phyloP scores from a whole-genome alignment of 345 rosid species.

The Mallotus nudiflorus region DNA sequence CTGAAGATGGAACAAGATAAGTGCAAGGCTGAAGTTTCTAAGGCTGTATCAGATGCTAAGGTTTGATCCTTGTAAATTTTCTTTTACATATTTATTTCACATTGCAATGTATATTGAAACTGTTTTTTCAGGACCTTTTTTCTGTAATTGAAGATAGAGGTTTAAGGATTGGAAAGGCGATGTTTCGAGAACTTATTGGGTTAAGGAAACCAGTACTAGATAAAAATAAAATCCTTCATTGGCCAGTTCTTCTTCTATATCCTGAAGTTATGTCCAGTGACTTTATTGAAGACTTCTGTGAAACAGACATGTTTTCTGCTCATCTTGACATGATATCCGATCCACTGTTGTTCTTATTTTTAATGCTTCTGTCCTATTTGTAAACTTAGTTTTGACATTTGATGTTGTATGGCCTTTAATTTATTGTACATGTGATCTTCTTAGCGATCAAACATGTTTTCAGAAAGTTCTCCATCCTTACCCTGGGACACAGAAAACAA shows the following conservation, averaged over 20 bases:
- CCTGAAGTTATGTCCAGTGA: conserved; percentile 93
- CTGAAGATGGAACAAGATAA: conserved; percentile 59
- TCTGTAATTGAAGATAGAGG: conserved; percentile 69
- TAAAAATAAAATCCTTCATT: conserved; percentile 70
- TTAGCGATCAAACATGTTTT: conserved; percentile 75
- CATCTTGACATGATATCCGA: conserved; percentile 95
- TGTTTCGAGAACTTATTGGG: conserved; percentile 72
- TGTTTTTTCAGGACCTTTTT: conserved; percentile 56
- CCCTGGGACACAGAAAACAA: conserved; percentile 71
- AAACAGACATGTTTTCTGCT: conserved; percentile 72
- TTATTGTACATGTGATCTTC: conserved; percentile 38
- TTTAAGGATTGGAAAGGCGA: conserved; percentile 74
- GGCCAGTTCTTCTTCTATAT: conserved; percentile 88
- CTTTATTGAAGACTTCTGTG: conserved; percentile 85
- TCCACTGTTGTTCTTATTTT: background rate
- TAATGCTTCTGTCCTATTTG: background rate
- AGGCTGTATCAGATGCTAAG: conserved; percentile 64
- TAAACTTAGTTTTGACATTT: conserved; percentile 7
- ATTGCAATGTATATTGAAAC: too few species aligned
- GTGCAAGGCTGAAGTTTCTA: conserved; percentile 58
- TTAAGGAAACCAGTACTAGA: conserved; percentile 73
- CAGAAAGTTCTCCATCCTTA: conserved; percentile 67
- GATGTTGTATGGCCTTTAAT: background rate
- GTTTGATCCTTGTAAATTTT: too few species aligned
- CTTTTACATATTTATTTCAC: too few species aligned